These are phyloP conservation scores for Dictyostelium intermedium DNA, from an alignment of 78 protist species.

Conservation along the genomic window DNA sequence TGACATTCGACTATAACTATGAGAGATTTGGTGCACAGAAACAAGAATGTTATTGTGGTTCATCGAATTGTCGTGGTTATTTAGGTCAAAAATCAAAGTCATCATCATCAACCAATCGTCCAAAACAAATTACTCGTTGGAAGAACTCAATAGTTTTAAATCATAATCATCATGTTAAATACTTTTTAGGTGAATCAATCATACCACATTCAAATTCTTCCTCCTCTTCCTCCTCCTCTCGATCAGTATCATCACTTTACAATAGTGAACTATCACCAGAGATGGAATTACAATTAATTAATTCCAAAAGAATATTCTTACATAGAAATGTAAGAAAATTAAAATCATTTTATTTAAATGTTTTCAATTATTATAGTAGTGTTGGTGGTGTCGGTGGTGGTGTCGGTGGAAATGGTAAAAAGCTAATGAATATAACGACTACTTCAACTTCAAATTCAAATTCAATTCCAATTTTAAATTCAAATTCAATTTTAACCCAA, in stretches of 20 bases:
- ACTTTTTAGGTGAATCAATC: background rate
- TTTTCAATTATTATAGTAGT: background rate
- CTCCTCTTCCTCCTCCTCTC: background rate
- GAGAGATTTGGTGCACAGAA: constrained; percentile 80
- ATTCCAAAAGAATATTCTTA: constrained; percentile 8
- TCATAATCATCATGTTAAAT: background rate
- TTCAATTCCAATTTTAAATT: background rate
- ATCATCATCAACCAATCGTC: background rate
- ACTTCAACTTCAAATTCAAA: background rate
- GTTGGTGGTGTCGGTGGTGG: background rate
- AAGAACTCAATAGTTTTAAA: background rate
- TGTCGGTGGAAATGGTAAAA: background rate
- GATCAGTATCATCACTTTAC: background rate
- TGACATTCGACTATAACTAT: constrained; percentile 91
- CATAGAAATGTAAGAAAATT: background rate
- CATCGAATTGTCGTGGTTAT: constrained; percentile 62
- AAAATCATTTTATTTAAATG: background rate
- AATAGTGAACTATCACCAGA: constrained; percentile 30
- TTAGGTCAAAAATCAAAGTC: constrained; percentile 54
- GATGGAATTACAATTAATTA: background rate
- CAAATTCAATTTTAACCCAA: background rate
- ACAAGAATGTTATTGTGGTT: constrained; percentile 76
- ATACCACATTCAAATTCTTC: background rate
- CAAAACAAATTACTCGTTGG: background rate
- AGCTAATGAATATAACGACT: background rate